Conservation (phyloP, 2,329 filamentous ascomycete genomes). For the Talaromyces sp. region DNA sequence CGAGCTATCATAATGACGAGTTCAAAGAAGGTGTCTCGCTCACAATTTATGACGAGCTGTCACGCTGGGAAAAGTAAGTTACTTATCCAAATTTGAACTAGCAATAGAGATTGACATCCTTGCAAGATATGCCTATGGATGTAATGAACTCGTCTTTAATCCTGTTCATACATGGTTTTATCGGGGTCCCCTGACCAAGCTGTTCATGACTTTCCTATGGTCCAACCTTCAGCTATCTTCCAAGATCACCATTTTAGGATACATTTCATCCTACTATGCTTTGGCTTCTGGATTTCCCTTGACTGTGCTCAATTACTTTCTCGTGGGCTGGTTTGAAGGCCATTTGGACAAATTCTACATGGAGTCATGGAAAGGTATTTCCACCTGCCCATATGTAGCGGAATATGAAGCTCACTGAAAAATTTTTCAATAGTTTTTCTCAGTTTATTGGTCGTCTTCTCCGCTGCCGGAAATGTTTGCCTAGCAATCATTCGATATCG, state of each 20-base stretch:
- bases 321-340: conserved; percentile 70
- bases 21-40: conserved; percentile 81
- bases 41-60: conserved; percentile 80
- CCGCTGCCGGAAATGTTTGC: conserved; percentile 59
- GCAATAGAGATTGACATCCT: conserved; percentile 9
- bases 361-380: conserved; percentile 62
- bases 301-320: conserved; percentile 67
- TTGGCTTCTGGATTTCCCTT: conserved; percentile 67
- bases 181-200: conserved; percentile 72
- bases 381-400: conserved; percentile 45
- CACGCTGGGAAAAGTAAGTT: conserved; percentile 74
- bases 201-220: conserved; percentile 71
- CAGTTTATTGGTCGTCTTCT: conserved; percentile 63
- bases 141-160: conserved; percentile 78
- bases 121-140: conserved; percentile 63
- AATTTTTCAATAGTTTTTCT: conserved; percentile 23
- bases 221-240: conserved; percentile 61
- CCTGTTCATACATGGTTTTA: conserved; percentile 71
- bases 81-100: conserved; percentile 41
- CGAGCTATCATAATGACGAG: conserved; percentile 65
- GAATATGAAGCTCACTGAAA: background rate
- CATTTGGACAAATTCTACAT: conserved; percentile 66
- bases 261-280: conserved; percentile 71
- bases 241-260: conserved; percentile 70
- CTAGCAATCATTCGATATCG: conserved; percentile 65